Evolutionary conservation across 768 basidiomycete genomes (phyloP), one percentile per base, ranked within the genome.

Genomic region (Lactifluus hygrophoroides): DNA sequence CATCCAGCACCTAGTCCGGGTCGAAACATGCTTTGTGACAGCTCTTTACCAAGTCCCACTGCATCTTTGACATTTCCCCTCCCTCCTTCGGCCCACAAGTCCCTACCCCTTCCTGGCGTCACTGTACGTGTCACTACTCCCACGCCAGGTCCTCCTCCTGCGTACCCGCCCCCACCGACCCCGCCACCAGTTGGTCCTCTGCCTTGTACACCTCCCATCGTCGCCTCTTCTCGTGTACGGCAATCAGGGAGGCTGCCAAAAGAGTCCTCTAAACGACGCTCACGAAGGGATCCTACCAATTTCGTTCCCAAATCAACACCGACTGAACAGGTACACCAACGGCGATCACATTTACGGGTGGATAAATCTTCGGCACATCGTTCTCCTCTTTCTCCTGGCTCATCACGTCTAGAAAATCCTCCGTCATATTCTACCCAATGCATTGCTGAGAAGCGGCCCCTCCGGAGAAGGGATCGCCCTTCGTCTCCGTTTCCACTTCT

Each of bases 51-150:
- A 32, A n/a, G 37, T 25, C 35, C 38, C 35, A 40, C 35, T 16
- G 42, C 35, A 28, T 57, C 62, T 38, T 53, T 64, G 23, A 54
- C 62, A 17, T 61, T 64, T 38, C 62, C 62, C 19, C 60, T 61
- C 2, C 62, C 56, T 23, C 60, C 60, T 21, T 47, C 55, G n/a
- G 23, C 27, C 9, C 58, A 35, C 6, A 17, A 54, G 28, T 32
- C 45, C 5, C 34, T 44, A 5, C 14, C 53, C 25, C 21, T 48
- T n/a, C n/a, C 47, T 25, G 62, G 56, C 7, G 51, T 61, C 19
- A 62, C 56, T 16, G 55, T 57, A 19, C 54, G 51, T 14, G 51
- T 57, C 14, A 34, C n/a, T 17, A 51, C 51, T 19, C 48, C 59
- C 16, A 40, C 50, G 17, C 56, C 56, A 37, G 32, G 30, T 35